Evolutionary conservation across 352 stramenopile species (phyloP).

Genomic region (Peronospora belbahrii): DNA sequence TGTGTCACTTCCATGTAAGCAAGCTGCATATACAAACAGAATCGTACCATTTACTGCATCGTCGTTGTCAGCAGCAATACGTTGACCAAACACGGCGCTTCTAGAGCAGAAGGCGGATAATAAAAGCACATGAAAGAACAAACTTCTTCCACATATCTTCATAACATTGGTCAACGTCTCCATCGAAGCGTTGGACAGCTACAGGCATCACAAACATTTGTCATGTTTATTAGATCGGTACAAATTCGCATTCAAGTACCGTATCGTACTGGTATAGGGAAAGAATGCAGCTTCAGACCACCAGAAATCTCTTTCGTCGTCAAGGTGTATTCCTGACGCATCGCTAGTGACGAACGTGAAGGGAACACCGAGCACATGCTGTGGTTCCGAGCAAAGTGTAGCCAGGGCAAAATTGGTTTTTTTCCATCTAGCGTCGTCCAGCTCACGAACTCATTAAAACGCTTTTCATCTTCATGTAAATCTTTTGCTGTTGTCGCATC

Average conservation of each 20-base stretch:
- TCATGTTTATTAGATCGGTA: not conserved
- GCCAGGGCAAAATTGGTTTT: slow-evolving; percentile 58
- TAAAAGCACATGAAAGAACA: slow-evolving; percentile 83
- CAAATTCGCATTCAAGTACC: not conserved
- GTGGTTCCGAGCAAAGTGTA: slow-evolving; percentile 69
- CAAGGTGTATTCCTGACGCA: slow-evolving; percentile 75
- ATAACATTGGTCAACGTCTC: slow-evolving; percentile 58
- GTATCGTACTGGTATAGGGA: slow-evolving; percentile 61
- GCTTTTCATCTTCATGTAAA: slow-evolving; percentile 59
- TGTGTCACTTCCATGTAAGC: not conserved
- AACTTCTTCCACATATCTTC: slow-evolving; percentile 72
- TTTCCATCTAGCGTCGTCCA: slow-evolving; percentile 53
- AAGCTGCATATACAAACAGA: not conserved
- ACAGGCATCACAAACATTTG: slow-evolving; percentile 7
- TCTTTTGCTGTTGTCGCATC: slow-evolving; percentile 22
- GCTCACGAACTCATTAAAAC: slow-evolving; percentile 82
- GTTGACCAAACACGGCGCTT: slow-evolving; percentile 63
- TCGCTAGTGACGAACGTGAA: slow-evolving; percentile 33
- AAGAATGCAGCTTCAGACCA: slow-evolving; percentile 66
- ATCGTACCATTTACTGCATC: slow-evolving; percentile 50
- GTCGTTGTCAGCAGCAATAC: slow-evolving; percentile 52
- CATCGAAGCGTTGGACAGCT: slow-evolving; percentile 56
- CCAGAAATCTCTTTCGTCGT: slow-evolving; percentile 84
- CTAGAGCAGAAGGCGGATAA: slow-evolving; percentile 65
- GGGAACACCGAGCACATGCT: slow-evolving; percentile 68